phyloP scores from a whole-genome alignment of 768 basidiomycete genomes.

The Boletellus ananas region DNA sequence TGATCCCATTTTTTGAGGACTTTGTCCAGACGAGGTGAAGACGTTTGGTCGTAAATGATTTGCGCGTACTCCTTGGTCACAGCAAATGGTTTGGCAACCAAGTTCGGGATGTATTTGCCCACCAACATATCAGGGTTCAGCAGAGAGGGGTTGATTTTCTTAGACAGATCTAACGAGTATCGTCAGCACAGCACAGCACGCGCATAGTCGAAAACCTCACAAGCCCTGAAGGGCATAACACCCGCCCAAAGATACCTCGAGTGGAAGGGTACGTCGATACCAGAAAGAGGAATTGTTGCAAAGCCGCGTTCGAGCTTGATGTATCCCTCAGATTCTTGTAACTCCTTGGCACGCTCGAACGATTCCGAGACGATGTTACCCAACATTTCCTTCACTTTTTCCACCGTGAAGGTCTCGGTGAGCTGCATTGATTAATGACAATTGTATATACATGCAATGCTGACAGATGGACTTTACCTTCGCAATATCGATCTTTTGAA shows the following conservation, averaged over 20 bases:
- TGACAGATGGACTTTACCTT: conserved; percentile 48
- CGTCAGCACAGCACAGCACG: not conserved
- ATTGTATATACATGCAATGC: not conserved
- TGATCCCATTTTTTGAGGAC: conserved; percentile 93
- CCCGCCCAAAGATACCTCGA: conserved; percentile 99
- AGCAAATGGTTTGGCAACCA: conserved; percentile 85
- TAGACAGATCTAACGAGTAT: conserved; percentile 70
- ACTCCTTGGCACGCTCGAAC: conserved; percentile 68
- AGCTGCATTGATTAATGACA: conserved; percentile 46
- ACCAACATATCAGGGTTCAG: conserved; percentile 94
- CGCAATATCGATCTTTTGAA: conserved; percentile 90
- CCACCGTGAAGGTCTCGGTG: conserved; percentile 81
- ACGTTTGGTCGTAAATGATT: conserved; percentile 94
- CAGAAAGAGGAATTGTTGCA: conserved; percentile 91
- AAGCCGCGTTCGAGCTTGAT: conserved; percentile 96
- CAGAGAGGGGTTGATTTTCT: conserved; percentile 91
- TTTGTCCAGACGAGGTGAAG: conserved; percentile 91
- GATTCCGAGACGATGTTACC: conserved; percentile 86
- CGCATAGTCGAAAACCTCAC: conserved; percentile 44
- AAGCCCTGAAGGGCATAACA: conserved; percentile 95
- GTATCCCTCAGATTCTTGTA: conserved; percentile 78
- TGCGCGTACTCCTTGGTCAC: conserved; percentile 86
- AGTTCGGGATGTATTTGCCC: conserved; percentile 95
- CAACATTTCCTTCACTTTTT: conserved; percentile 96
- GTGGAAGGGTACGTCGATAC: conserved; percentile 99